phyloP scores from a whole-genome alignment of 495 filamentous ascomycete species.

The Trichoderma gamsii region DNA sequence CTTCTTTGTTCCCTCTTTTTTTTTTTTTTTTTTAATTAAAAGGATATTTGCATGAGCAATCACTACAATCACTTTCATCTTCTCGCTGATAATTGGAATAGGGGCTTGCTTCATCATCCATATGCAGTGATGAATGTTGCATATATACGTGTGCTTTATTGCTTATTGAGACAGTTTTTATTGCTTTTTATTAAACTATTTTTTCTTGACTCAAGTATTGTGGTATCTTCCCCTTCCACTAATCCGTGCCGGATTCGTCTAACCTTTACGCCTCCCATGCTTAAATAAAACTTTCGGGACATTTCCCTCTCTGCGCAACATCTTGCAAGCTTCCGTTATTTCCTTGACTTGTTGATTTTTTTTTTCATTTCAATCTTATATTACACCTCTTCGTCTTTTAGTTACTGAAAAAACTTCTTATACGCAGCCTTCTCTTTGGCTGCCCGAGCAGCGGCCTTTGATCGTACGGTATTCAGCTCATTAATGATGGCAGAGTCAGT shows the following conservation, averaged over 20 bases:
- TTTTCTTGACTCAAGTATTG: not conserved
- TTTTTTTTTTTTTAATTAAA: too few relatives aligned
- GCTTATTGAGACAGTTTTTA: too few relatives aligned
- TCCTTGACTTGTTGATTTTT: not conserved
- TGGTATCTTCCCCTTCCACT: not conserved
- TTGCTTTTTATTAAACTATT: not conserved
- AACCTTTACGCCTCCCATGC: constrained; percentile 12
- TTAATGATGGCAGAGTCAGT: constrained; percentile 67
- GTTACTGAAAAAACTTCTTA: constrained; percentile 70
- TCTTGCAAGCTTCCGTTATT: not conserved
- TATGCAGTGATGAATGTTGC: too few relatives aligned
- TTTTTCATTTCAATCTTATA: not conserved
- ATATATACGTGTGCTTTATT: too few relatives aligned
- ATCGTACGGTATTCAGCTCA: constrained; percentile 72
- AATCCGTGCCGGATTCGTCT: not conserved
- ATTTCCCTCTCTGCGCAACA: not conserved
- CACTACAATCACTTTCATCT: too few relatives aligned
- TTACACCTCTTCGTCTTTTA: not conserved
- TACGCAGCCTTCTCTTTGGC: constrained; percentile 86
- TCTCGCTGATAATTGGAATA: too few relatives aligned
- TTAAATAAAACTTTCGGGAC: not conserved
- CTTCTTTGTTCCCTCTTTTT: too few relatives aligned
- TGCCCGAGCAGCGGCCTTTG: constrained; percentile 60
- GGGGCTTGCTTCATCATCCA: too few relatives aligned
- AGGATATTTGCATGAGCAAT: too few relatives aligned